phyloP scores from a whole-genome alignment of 345 rosid species.

The Microthlaspi erraticum region DNA sequence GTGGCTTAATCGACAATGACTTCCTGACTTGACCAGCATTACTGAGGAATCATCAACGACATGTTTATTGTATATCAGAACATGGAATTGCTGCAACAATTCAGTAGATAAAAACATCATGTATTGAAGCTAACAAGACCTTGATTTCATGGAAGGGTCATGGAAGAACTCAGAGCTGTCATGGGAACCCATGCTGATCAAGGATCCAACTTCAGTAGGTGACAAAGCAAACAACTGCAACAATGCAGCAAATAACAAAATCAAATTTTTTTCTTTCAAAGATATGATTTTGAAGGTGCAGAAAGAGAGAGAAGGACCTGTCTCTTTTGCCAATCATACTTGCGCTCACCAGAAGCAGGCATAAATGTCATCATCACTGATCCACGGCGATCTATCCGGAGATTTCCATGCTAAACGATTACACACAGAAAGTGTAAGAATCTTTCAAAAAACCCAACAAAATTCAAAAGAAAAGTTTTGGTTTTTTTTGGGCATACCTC shows the following conservation, averaged over 20 bases:
- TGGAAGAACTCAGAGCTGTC: slow-evolving; percentile 89
- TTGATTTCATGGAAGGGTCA: slow-evolving; percentile 87
- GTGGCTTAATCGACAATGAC: slow-evolving; percentile 74
- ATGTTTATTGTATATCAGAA: slow-evolving; percentile 10
- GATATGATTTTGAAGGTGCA: background rate
- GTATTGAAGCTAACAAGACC: slow-evolving; percentile 45
- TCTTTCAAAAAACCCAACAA: background rate
- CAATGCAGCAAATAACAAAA: slow-evolving; percentile 33
- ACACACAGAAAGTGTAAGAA: slow-evolving; percentile 18
- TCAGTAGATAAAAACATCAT: background rate
- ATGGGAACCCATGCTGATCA: slow-evolving; percentile 69
- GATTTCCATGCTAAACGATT: slow-evolving; percentile 56
- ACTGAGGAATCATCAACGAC: slow-evolving; percentile 49
- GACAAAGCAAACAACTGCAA: slow-evolving; percentile 86
- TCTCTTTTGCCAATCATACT: slow-evolving; percentile 77
- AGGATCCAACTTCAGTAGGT: slow-evolving; percentile 86
- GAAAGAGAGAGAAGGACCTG: slow-evolving; percentile 55
- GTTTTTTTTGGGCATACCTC: slow-evolving; percentile 49
- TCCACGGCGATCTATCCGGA: slow-evolving; percentile 74
- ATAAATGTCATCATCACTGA: slow-evolving; percentile 72
- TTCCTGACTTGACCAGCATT: slow-evolving; percentile 97
- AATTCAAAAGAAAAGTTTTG: background rate
- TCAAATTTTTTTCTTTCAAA: background rate
- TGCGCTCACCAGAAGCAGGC: slow-evolving; percentile 87
- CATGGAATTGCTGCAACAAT: background rate